Base-by-base conservation (phyloP, 2,329 filamentous ascomycete genomes). In the Beauveria brongniartii region DNA sequence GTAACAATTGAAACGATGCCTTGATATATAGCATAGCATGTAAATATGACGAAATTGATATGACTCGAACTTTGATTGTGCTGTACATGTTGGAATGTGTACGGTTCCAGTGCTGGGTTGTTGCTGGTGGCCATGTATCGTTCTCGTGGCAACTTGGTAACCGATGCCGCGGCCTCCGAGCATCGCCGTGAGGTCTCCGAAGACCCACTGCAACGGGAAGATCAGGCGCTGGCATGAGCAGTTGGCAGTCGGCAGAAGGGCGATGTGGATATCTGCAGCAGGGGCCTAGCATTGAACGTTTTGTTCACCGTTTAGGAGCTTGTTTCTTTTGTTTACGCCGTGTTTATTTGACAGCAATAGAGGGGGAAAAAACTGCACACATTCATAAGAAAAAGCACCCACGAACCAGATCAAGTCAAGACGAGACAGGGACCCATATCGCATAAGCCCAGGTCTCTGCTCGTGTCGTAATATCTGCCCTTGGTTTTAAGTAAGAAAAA, bases 401-500 rank as follows among this genome's bases (percentile, higher is more conserved):
- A 16, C 37, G 40, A 34, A 51, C 37, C 12, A 43, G 22, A 51
- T 40, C 46, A 51, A 52, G 48, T 47, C 57, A 52, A 47, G 37
- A 37, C 34, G 14, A 34, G 50, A 20, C 30, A 6, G 41, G 9
- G 12, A 18, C n/a, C 37, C 37, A 52, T 60, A 26, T 54, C 20
- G 43, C 58, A 54, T 60, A 59, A 53, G 48, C 57, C 26, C 26
- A 20, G 26, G 28, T 9, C 41, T 47, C 40, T 60, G 50, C 24
- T 10, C 7, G 50, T 60, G 58, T 54, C 41, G 58, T 60, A 60
- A 60, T 60, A 60, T 55, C 7, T 30, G 41, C 41, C 40, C 58
- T 41, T 54, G 28, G 50, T 30, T 48, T 50, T 48, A 46, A 37
- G 56, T 60, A 60, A 60, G 58, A 60, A 60, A 59, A 60, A 60